Conservation (phyloP, 306 rosid species). For the Acacia confusa region DNA sequence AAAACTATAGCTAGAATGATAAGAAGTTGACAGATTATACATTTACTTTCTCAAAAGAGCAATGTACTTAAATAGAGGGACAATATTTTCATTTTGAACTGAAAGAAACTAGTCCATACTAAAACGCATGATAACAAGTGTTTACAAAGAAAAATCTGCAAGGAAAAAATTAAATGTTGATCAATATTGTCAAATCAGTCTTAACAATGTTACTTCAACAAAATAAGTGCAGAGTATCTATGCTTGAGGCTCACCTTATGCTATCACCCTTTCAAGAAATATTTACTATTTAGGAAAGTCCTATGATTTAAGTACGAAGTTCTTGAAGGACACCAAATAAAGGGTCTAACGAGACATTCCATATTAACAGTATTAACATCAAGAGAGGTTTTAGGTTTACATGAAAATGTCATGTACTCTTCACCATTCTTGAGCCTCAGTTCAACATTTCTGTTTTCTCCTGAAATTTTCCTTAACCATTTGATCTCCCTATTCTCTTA, state of each 20-base stretch:
- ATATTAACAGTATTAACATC: background rate
- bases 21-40: slow-evolving; percentile 6
- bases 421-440: background rate
- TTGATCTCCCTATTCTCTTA: background rate
- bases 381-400: background rate
- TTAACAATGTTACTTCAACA: background rate
- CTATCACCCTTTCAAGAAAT: background rate
- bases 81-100: background rate
- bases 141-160: background rate
- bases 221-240: background rate
- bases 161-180: background rate
- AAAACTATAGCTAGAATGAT: background rate
- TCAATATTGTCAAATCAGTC: background rate
- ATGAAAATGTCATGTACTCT: background rate
- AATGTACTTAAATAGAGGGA: background rate
- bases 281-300: background rate
- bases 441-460: background rate
- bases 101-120: background rate
- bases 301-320: background rate
- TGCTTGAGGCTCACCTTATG: background rate
- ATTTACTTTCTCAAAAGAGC: background rate
- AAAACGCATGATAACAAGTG: background rate
- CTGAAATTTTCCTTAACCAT: background rate
- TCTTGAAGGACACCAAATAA: background rate
- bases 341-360: background rate